These are phyloP conservation scores for Lepidium campestre DNA, from an alignment of 441 rosid genomes.

Conservation along the genomic window DNA sequence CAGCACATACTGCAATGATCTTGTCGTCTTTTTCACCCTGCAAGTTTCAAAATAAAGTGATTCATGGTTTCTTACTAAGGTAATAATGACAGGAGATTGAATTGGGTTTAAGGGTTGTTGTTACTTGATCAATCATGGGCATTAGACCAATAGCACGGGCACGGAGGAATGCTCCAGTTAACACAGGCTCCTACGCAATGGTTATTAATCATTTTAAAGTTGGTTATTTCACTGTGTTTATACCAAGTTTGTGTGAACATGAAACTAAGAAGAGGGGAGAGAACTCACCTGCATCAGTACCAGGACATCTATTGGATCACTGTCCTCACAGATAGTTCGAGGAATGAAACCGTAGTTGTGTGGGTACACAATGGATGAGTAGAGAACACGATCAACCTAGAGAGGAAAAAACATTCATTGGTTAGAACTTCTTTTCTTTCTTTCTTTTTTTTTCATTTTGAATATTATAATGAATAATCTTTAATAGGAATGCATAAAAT, in stretches of 20 bases:
- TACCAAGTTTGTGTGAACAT: neutral
- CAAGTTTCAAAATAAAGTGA: slow-evolving; percentile 10
- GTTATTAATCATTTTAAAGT: slow-evolving; percentile 1
- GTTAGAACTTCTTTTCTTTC: neutral
- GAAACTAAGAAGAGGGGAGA: neutral
- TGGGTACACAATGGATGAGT: slow-evolving; percentile 98
- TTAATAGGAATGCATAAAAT: neutral
- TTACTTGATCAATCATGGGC: slow-evolving; percentile 97
- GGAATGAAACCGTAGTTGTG: slow-evolving; percentile 99
- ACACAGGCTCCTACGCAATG: slow-evolving; percentile 69
- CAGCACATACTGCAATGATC: slow-evolving; percentile 97
- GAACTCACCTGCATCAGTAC: slow-evolving; percentile 83
- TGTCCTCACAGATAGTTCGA: slow-evolving; percentile 91
- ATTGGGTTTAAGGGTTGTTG: neutral
- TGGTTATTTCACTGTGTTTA: neutral
- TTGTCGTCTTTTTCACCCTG: slow-evolving; percentile 99
- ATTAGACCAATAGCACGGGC: slow-evolving; percentile 96
- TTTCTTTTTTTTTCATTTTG: neutral
- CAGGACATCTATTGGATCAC: slow-evolving; percentile 94
- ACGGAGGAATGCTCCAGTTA: slow-evolving; percentile 88
- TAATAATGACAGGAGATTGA: neutral
- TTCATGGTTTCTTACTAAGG: neutral
- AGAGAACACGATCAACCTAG: slow-evolving; percentile 91
- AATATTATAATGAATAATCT: neutral
- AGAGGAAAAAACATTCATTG: neutral